Percentiles rank a stretch among this genome's conserved stretches.
These are phyloP conservation scores for Remersonia thermophila DNA, from an alignment of 2,329 filamentous ascomycete species.

Conservation along the genomic window DNA sequence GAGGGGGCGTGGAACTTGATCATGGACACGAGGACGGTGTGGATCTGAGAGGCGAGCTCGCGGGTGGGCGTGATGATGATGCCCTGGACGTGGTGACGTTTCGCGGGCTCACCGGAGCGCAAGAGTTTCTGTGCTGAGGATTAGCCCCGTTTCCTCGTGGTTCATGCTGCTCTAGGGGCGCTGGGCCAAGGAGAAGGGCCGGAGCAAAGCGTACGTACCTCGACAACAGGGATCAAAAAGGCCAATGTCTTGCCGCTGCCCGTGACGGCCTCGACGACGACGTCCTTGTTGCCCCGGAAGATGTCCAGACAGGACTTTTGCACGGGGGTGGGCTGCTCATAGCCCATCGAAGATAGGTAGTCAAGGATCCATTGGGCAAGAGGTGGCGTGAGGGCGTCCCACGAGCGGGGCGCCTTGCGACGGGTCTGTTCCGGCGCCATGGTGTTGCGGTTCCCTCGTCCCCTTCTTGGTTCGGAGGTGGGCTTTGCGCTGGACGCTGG, in stretches of 20 bases:
- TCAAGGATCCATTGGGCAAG: constrained; percentile 69
- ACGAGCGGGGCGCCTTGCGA: constrained; percentile 34
- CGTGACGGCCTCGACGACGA: constrained; percentile 73
- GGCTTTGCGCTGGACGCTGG: too few relatives aligned
- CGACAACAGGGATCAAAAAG: constrained; percentile 37
- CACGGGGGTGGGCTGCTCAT: constrained; percentile 66
- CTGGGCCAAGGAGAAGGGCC: too few relatives aligned
- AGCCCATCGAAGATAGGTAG: constrained; percentile 62
- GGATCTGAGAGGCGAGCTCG: constrained; percentile 84
- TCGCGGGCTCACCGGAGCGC: constrained; percentile 66
- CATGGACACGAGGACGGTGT: constrained; percentile 64
- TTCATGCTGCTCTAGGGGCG: too few relatives aligned
- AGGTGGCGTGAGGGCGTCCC: constrained; percentile 58
- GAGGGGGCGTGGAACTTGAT: constrained; percentile 76
- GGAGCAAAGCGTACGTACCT: constrained; percentile 8
- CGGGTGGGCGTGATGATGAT: constrained; percentile 89
- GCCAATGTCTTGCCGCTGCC: constrained; percentile 84
- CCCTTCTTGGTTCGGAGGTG: too few relatives aligned
- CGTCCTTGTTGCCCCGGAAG: constrained; percentile 67
- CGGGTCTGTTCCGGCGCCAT: constrained; percentile 15
- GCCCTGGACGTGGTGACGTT: constrained; percentile 78
- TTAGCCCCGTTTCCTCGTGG: constrained; percentile 38
- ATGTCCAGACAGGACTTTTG: constrained; percentile 70
- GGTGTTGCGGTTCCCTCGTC: background rate
- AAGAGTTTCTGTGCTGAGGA: constrained; percentile 56